Evolutionary conservation across 2,329 filamentous ascomycete species (phyloP).

Genomic region (Aspergillus awamori): DNA sequence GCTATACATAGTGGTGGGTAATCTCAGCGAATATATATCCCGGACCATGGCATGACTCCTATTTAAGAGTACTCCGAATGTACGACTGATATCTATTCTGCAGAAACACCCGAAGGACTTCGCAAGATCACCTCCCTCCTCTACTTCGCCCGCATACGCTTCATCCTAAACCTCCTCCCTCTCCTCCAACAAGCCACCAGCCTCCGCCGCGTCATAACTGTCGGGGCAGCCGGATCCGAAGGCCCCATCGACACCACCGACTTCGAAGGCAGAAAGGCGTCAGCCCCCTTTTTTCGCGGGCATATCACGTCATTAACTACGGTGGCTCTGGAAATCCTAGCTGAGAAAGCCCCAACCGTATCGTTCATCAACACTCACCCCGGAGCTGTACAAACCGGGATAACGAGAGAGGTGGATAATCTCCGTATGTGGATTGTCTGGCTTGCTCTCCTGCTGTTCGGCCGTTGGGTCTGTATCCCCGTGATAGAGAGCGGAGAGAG

Average conservation of each 20-base stretch:
- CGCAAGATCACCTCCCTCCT: constrained; percentile 55
- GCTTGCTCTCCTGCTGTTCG: neutral
- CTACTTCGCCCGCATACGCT: constrained; percentile 61
- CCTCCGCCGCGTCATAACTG: constrained; percentile 1
- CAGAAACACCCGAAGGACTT: constrained; percentile 57
- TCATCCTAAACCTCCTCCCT: constrained; percentile 61
- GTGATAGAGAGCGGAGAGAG: constrained; percentile 2
- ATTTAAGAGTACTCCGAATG: no score
- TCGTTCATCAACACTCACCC: constrained; percentile 11
- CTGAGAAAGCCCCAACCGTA: neutral
- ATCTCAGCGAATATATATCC: no score
- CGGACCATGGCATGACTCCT: no score
- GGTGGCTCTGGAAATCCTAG: neutral
- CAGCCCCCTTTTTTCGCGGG: neutral
- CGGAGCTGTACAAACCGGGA: neutral
- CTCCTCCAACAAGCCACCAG: constrained; percentile 43
- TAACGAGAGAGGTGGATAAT: neutral
- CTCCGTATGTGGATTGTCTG: constrained; percentile 2
- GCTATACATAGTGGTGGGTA: neutral
- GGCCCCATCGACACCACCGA: constrained; percentile 8
- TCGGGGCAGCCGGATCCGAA: neutral
- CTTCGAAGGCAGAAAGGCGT: neutral
- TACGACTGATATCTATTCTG: neutral
- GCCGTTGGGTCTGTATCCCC: neutral
- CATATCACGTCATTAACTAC: constrained; percentile 4